Percentiles rank a stretch among this genome's conserved stretches.
Conservation (phyloP, 371 early-diverging fungal species). For the Mortierella sp. region DNA sequence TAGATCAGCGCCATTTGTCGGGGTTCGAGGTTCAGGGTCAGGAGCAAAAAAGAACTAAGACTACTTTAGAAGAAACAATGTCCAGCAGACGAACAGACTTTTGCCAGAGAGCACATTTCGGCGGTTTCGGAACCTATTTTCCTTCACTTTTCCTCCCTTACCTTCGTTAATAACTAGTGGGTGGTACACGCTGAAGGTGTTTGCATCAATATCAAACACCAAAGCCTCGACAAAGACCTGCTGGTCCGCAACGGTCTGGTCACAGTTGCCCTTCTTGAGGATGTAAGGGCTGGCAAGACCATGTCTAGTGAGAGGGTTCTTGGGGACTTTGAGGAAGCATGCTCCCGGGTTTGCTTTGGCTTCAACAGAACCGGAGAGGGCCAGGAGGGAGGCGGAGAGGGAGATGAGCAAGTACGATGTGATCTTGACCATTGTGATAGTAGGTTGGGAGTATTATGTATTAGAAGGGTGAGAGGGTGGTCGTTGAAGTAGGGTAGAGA, state of each 20-base stretch:
- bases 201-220: constrained; percentile 31
- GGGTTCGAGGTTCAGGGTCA: neutral
- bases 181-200: constrained; percentile 38
- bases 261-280: constrained; percentile 50
- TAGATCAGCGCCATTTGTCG: neutral
- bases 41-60: neutral
- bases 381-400: constrained; percentile 25
- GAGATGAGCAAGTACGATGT: constrained; percentile 18
- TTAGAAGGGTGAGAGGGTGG: neutral
- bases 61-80: neutral
- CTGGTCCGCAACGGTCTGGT: constrained; percentile 33
- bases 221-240: constrained; percentile 48
- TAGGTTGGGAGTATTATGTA: neutral
- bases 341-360: constrained; percentile 24
- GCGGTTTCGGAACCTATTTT: neutral
- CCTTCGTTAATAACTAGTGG: constrained; percentile 47
- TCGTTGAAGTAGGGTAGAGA: neutral
- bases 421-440: constrained; percentile 17
- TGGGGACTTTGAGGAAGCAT: constrained; percentile 37
- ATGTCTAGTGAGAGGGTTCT: constrained; percentile 27
- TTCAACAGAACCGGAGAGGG: neutral
- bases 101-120: neutral
- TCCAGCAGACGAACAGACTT: neutral
- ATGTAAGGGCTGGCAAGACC: constrained; percentile 39
- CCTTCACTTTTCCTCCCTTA: neutral